Evolutionary conservation across 306 rosid genomes (phyloP), one percentile per base, ranked within the genome.

Genomic region (Boehmeria nivea): DNA sequence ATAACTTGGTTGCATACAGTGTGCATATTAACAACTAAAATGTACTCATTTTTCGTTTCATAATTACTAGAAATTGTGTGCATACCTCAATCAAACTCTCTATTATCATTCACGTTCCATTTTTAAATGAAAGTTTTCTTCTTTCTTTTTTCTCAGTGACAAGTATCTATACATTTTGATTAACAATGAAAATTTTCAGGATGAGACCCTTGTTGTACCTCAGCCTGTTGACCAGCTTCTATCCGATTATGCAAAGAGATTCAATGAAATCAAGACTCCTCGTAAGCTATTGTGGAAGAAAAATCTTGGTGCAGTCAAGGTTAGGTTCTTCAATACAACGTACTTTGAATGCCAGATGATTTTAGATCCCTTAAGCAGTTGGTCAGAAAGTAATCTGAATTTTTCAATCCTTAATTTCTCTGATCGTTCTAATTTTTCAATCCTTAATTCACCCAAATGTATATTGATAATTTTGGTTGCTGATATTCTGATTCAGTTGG

Each of bases 301-400:
- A 76, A 86, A 88, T 71, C 95, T 90, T 20, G 98, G 95, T 24
- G 79, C 88, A n/a, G 87, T 90, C 60, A 90, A 90, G 94, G 98
- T 84, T 66, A 24, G 83, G 59, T 53, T 40, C 49, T 73, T 55
- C 6, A 44, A 8, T 56, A 18, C n/a, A n/a, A n/a, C n/a, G n/a
- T n/a, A n/a, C n/a, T 58, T 40, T 45, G 54, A 39, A 10, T 24
- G 9, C 43, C 31, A 9, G 16, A 6, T 20, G 13, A 59, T 44
- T 6, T 23, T 49, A 5, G 17, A 21, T 37, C 17, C 27, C 18
- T 28, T 12, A 19, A 31, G 18, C 17, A 16, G 39, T 21, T 21
- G 48, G 46, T 43, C 26, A 34, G 13, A 9, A 38, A 31, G 36
- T n/a, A n/a, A n/a, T n/a, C n/a, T n/a, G n/a, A n/a, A n/a, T n/a